Conservation (phyloP, 176 grass and related monocot species). For the Avena sativa region DNA sequence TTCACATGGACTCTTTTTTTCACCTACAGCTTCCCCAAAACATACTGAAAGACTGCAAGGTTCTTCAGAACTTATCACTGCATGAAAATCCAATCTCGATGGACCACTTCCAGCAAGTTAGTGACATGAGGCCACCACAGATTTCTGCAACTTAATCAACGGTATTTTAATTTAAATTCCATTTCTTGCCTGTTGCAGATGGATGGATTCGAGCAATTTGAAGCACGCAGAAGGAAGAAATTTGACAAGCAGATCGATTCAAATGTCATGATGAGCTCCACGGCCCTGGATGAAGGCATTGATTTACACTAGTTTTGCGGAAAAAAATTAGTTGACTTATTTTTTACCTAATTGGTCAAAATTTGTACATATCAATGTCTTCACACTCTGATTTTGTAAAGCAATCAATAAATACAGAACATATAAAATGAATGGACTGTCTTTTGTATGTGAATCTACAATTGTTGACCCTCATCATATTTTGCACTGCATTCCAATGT, state of each 20-base stretch:
- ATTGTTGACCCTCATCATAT: background rate
- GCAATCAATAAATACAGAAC: slow-evolving; percentile 6
- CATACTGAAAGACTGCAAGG: slow-evolving; percentile 80
- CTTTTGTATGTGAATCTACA: background rate
- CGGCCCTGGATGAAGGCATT: slow-evolving; percentile 78
- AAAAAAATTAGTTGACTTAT: background rate
- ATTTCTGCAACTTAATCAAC: slow-evolving; percentile 12
- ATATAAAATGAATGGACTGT: background rate
- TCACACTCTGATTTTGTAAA: slow-evolving; percentile 25
- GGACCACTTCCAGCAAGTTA: slow-evolving; percentile 84
- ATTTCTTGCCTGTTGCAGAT: slow-evolving; percentile 61
- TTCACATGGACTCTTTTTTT: slow-evolving; percentile 20
- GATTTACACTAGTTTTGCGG: slow-evolving; percentile 59
- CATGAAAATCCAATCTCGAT: slow-evolving; percentile 86
- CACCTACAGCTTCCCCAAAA: slow-evolving; percentile 72
- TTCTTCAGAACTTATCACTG: slow-evolving; percentile 84
- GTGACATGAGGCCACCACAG: slow-evolving; percentile 30
- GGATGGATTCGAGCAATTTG: slow-evolving; percentile 85
- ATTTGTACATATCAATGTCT: slow-evolving; percentile 42
- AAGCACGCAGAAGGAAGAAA: slow-evolving; percentile 83
- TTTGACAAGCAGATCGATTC: slow-evolving; percentile 96
- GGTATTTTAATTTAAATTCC: background rate
- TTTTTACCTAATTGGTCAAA: slow-evolving; percentile 36
- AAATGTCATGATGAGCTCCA: slow-evolving; percentile 93
- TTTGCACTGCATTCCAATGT: background rate